Conservation (phyloP, 2,329 filamentous ascomycete species). For the Phialemonium atrogriseum region DNA sequence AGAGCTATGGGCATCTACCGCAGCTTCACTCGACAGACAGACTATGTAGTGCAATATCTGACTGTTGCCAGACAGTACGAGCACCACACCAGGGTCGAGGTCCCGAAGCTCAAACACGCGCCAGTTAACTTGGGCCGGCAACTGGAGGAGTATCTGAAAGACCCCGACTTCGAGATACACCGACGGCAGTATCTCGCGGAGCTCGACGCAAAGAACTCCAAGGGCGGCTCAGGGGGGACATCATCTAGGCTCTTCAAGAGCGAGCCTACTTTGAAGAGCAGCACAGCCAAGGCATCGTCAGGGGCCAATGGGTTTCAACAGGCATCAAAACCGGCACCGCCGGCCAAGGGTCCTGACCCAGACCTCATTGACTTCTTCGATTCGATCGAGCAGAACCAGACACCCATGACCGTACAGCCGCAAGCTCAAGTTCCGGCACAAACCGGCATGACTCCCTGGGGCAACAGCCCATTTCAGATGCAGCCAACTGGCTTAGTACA, state of each 20-base stretch:
- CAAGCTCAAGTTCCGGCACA: constrained; percentile 21
- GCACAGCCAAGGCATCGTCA: constrained; percentile 26
- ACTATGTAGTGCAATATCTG: constrained; percentile 85
- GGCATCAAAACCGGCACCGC: constrained; percentile 32
- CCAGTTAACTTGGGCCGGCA: constrained; percentile 85
- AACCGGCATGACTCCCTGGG: constrained; percentile 29
- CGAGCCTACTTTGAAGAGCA: constrained; percentile 27
- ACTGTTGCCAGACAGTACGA: constrained; percentile 83
- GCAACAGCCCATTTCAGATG: constrained; percentile 23
- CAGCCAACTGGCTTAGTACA: constrained; percentile 29
- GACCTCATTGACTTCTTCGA: constrained; percentile 94
- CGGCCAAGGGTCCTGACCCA: constrained; percentile 56
- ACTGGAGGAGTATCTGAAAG: constrained; percentile 88
- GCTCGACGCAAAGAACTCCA: constrained; percentile 58
- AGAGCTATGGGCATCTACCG: constrained; percentile 88
- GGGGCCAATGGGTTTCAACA: constrained; percentile 26
- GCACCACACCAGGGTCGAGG: constrained; percentile 83
- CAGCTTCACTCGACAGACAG: constrained; percentile 84
- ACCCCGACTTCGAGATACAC: constrained; percentile 92
- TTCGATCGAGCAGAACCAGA: constrained; percentile 84
- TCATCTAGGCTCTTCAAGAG: constrained; percentile 23
- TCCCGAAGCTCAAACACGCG: constrained; percentile 94
- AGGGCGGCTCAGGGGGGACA: constrained; percentile 26
- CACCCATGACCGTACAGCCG: constrained; percentile 49
- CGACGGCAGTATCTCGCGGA: constrained; percentile 86